phyloP scores from a whole-genome alignment of 768 basidiomycete species.

The Tricholoma bakamatsutake region DNA sequence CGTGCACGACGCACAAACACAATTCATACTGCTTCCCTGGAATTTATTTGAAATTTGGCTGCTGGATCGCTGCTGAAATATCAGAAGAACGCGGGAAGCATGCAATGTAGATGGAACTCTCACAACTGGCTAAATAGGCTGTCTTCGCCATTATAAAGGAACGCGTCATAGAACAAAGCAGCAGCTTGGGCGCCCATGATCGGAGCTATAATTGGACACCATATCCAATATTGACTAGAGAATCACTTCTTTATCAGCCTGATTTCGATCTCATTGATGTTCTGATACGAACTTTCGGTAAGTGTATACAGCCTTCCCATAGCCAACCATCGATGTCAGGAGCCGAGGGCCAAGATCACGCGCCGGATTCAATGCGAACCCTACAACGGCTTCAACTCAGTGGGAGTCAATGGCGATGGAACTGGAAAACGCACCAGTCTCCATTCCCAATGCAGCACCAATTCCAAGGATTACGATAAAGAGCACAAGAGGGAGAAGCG shows the following conservation, averaged over 20 bases:
- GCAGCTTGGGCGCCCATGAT: slow-evolving; percentile 55
- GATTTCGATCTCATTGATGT: neutral
- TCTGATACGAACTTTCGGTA: slow-evolving; percentile 35
- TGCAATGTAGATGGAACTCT: slow-evolving; percentile 10
- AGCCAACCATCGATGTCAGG: slow-evolving; percentile 67
- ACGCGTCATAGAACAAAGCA: slow-evolving; percentile 51
- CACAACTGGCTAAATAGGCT: slow-evolving; percentile 46
- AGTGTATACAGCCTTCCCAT: slow-evolving; percentile 43
- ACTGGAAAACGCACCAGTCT: slow-evolving; percentile 36
- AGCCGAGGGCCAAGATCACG: slow-evolving; percentile 56
- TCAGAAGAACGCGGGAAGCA: neutral
- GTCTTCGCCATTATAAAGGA: slow-evolving; percentile 55
- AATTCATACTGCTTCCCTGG: neutral
- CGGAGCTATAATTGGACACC: slow-evolving; percentile 59
- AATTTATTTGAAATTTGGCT: neutral
- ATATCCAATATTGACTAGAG: slow-evolving; percentile 66
- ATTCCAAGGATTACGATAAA: slow-evolving; percentile 58
- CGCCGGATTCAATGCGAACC: slow-evolving; percentile 32
- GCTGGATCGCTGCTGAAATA: neutral
- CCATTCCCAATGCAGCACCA: slow-evolving; percentile 53
- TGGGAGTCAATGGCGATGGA: neutral
- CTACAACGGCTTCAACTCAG: slow-evolving; percentile 9
- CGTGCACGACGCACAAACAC: too few relatives aligned
- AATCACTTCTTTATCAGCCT: slow-evolving; percentile 14
- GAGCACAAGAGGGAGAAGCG: slow-evolving; percentile 49